phyloP scores from a whole-genome alignment of 345 rosid species.

The Dipteronia sinensis region DNA sequence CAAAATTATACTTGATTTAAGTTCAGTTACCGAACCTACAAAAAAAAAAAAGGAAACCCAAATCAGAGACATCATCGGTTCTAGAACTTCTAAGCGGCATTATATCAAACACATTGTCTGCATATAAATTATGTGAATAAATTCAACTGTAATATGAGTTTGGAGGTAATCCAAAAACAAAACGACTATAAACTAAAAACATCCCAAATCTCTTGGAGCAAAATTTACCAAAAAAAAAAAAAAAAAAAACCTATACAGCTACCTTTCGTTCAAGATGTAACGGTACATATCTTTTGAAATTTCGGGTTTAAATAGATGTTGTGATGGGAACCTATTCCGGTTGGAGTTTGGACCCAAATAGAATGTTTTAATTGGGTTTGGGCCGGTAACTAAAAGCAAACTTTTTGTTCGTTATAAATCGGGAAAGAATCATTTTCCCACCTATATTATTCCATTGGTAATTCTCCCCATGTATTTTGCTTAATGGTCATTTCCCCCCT shows the following conservation, averaged over 20 bases:
- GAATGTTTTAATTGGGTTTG: background rate
- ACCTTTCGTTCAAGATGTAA: background rate
- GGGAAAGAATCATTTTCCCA: too few relatives aligned
- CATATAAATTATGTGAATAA: background rate
- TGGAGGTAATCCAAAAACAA: background rate
- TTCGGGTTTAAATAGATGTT: background rate
- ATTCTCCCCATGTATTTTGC: too few relatives aligned
- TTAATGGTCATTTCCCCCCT: too few relatives aligned
- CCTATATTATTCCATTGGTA: too few relatives aligned
- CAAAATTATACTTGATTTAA: background rate
- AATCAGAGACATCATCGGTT: background rate
- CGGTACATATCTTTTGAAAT: conserved; percentile 4
- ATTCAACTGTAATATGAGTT: background rate
- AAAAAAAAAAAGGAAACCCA: background rate
- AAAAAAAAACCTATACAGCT: background rate
- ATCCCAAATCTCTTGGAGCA: background rate
- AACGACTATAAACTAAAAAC: background rate
- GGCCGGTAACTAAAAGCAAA: background rate
- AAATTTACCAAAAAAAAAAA: background rate
- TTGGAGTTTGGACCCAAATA: background rate
- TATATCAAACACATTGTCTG: conserved; percentile 8
- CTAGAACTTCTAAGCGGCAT: conserved; percentile 5
- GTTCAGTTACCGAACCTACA: background rate
- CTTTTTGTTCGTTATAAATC: too few relatives aligned
- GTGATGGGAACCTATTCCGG: too few relatives aligned